Evolutionary conservation across 1,284 basidiomycete genomes (phyloP), one percentile per base, ranked within the genome.

Genomic region (Heterobasidion annosum): DNA sequence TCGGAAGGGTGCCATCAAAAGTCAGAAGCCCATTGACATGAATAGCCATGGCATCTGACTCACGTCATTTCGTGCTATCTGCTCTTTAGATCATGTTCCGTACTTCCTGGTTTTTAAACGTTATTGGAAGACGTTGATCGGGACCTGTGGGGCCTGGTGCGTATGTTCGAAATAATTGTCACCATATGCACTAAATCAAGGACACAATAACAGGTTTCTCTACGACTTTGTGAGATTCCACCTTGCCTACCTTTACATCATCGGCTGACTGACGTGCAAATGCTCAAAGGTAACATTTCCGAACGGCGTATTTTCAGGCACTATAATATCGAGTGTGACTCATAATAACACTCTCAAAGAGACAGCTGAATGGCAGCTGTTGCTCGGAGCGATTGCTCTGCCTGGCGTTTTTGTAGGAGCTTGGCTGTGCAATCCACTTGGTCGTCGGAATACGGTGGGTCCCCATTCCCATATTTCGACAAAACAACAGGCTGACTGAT

Each of bases 91-190:
- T 35, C 73, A 67, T 33, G 83, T 88, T 12, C 86, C 87, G 5
- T 87, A 88, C 63, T 57, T 59, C 58, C 72, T 91, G 16, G 79
- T 82, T 8, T 1, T 87, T 48, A 81, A 76, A 62, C 71, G 77
- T 34, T 91, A 91, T 64, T 90, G 88, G 88, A 79, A 70, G 58
- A 51, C 79, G 2, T 66, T 89, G 34, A 78, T 86, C 57, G 86
- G 86, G 13, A 89, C 85, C 2, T 82, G 78, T 56, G 85, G 84
- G 34, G 81, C 85, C 48, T 88, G 87, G 82, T 83, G 54, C 45
- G 74, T 61, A 35, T 50, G 45, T 34, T 52, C 0, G 35, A 40
- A 25, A 51, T 13, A 32, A 8, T 32, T 32, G 13, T 19, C 40
- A 19, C 18, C 48, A 34, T 54, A 54, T 52, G 4, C 19, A 42